A percentile compares a stretch with the other conserved stretches of the same genome.
phyloP scores from a whole-genome alignment of 768 basidiomycete species.

The Tylopilus sp. region DNA sequence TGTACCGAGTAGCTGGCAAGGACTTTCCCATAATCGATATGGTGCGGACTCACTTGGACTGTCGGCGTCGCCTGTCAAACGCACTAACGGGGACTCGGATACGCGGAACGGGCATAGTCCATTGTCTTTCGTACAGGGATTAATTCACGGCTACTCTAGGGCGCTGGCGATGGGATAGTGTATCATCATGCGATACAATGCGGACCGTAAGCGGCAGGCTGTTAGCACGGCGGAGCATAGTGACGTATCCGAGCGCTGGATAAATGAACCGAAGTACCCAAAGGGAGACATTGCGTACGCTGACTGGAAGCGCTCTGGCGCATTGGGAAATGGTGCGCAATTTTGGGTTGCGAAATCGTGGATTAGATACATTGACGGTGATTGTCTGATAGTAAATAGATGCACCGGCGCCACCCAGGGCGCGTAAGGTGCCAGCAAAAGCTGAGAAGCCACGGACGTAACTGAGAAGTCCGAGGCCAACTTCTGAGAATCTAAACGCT shows the following conservation, averaged over 20 bases:
- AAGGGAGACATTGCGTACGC: slow-evolving; percentile 21
- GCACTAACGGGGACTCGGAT: slow-evolving; percentile 15
- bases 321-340: slow-evolving; percentile 14
- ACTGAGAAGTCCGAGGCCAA: slow-evolving; percentile 32
- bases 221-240: slow-evolving; percentile 22
- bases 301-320: slow-evolving; percentile 13
- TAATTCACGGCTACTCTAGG: slow-evolving; percentile 9
- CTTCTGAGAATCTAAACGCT: slow-evolving; percentile 28
- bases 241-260: slow-evolving; percentile 15
- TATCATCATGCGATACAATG: slow-evolving; percentile 4
- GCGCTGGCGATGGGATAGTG: slow-evolving; percentile 6
- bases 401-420: slow-evolving; percentile 30
- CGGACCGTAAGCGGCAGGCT: slow-evolving; percentile 19
- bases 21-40: slow-evolving; percentile 21
- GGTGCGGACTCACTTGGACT: slow-evolving; percentile 4
- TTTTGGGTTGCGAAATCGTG: slow-evolving; percentile 12
- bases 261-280: slow-evolving; percentile 15
- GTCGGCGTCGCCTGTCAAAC: slow-evolving; percentile 5
- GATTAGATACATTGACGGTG: slow-evolving; percentile 17
- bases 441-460: slow-evolving; percentile 34
- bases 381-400: slow-evolving; percentile 20
- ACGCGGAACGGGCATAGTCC: background rate
- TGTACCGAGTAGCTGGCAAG: slow-evolving; percentile 17
- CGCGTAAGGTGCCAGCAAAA: slow-evolving; percentile 15
- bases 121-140: slow-evolving; percentile 11